Percentiles rank a stretch among this genome's conserved stretches.
Conservation (phyloP, 495 filamentous ascomycete genomes). For the Aspergillus funiculosus region DNA sequence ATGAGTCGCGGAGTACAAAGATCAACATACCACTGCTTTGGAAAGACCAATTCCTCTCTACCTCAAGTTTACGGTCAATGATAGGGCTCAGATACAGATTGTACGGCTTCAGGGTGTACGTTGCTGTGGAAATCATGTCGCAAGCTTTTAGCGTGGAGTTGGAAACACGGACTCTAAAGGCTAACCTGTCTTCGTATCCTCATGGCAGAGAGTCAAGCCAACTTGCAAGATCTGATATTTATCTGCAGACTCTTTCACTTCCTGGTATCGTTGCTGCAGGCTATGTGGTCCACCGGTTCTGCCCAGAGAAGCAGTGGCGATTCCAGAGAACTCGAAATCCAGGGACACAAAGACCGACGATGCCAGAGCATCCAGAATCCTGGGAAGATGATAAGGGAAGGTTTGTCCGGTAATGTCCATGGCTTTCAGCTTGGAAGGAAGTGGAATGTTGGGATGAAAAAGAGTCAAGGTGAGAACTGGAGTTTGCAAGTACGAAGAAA, state of each 20-base stretch:
- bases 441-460: background rate
- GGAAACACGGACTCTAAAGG: slow-evolving; percentile 1
- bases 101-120: slow-evolving; percentile 60
- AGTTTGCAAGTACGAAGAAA: background rate
- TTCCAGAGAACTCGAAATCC: slow-evolving; percentile 75
- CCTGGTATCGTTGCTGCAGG: slow-evolving; percentile 61
- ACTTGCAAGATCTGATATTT: slow-evolving; percentile 70
- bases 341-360: slow-evolving; percentile 61
- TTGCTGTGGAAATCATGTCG: slow-evolving; percentile 26
- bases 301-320: slow-evolving; percentile 34
- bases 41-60: slow-evolving; percentile 51
- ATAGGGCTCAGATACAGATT: slow-evolving; percentile 61
- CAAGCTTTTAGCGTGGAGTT: background rate
- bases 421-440: background rate
- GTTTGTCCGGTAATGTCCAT: slow-evolving; percentile 61
- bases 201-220: slow-evolving; percentile 62
- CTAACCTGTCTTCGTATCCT: slow-evolving; percentile 45
- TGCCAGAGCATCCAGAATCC: slow-evolving; percentile 52
- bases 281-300: slow-evolving; percentile 28
- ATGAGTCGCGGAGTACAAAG: background rate
- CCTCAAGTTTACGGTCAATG: slow-evolving; percentile 40
- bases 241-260: slow-evolving; percentile 59
- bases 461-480: background rate
- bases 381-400: slow-evolving; percentile 52
- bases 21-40: slow-evolving; percentile 44